These are phyloP conservation scores for Fusarium ramigenum DNA, from an alignment of 2,329 filamentous ascomycete species.

Conservation along the genomic window DNA sequence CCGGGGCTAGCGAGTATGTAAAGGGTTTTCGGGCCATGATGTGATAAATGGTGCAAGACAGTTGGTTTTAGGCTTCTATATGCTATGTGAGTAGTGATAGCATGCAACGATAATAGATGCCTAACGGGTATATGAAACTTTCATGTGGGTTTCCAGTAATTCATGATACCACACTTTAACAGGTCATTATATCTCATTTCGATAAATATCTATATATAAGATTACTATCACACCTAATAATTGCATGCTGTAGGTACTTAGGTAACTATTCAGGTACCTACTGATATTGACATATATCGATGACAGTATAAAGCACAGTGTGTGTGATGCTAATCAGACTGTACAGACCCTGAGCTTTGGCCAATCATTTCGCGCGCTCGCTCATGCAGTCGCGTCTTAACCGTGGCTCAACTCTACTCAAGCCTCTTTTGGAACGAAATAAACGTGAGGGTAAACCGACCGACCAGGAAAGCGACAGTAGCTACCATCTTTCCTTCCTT, in stretches of 20 bases:
- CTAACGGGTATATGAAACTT: not conserved
- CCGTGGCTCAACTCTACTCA: constrained; percentile 38
- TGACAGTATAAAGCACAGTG: constrained; percentile 18
- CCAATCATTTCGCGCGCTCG: constrained; percentile 42
- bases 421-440: constrained; percentile 31
- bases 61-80: constrained; percentile 1
- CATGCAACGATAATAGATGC: constrained; percentile 10
- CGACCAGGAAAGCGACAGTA: constrained; percentile 23
- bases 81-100: not conserved
- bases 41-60: constrained; percentile 2
- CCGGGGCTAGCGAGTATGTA: not conserved
- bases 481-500: constrained; percentile 6
- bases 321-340: fast-evolving
- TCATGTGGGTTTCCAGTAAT: not conserved
- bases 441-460: constrained; percentile 17
- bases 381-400: constrained; percentile 40
- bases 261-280: no score
- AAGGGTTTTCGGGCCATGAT: not conserved
- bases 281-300: not conserved
- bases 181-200: not conserved
- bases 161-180: not conserved
- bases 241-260: not conserved
- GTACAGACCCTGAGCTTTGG: not conserved
- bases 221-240: not conserved
- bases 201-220: not conserved